These are phyloP conservation scores for Buddleja alternifolia DNA, from an alignment of 257 asterid species.

Conservation along the genomic window DNA sequence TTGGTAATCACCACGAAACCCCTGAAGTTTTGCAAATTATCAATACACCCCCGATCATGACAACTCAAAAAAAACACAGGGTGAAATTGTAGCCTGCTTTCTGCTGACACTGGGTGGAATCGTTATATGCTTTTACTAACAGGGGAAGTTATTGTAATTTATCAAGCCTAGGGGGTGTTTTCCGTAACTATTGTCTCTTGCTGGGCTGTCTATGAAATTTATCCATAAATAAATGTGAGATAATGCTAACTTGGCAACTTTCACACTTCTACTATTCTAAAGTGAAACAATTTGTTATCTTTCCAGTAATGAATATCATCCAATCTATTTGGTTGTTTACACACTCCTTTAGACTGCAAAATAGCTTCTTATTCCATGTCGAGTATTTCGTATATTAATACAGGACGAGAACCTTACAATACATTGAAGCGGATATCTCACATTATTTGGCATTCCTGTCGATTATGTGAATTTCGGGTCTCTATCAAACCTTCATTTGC, in stretches of 20 bases:
- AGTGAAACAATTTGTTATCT: neutral
- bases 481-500: constrained; percentile 10
- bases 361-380: neutral
- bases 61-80: too few relatives aligned
- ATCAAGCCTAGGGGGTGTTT: too few relatives aligned
- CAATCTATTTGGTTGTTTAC: neutral
- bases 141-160: neutral
- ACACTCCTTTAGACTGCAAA: neutral
- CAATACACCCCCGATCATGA: too few relatives aligned
- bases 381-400: too few relatives aligned
- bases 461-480: neutral
- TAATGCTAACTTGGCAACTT: constrained; percentile 7
- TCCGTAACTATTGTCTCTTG: too few relatives aligned
- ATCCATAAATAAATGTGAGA: neutral
- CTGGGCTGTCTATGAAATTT: too few relatives aligned
- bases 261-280: neutral
- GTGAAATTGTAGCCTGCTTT: too few relatives aligned
- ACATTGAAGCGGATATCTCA: neutral
- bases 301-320: neutral
- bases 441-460: neutral
- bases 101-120: too few relatives aligned
- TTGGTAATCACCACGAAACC: neutral
- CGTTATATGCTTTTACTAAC: too few relatives aligned
- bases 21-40: too few relatives aligned
- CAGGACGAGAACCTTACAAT: too few relatives aligned